phyloP scores from a whole-genome alignment of 495 filamentous ascomycete species.

The Articulospora tetracladia region DNA sequence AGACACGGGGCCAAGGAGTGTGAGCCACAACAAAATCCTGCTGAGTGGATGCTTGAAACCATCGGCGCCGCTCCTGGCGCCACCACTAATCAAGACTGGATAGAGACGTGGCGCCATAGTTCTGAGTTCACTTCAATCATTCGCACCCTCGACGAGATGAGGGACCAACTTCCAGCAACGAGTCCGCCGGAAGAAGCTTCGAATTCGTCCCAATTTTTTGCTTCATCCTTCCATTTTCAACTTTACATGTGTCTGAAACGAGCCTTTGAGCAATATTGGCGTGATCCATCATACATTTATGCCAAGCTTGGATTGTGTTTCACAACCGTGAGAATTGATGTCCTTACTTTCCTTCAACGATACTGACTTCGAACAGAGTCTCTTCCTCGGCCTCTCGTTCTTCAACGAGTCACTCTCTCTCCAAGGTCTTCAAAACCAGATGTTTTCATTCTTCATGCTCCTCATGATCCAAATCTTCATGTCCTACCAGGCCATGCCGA shows the following conservation, averaged over 20 bases:
- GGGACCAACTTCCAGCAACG: conserved; percentile 24
- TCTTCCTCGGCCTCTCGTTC: conserved; percentile 91
- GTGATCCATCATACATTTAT: conserved; percentile 82
- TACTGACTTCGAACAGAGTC: no score
- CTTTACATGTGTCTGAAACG: conserved; percentile 51
- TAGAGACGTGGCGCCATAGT: conserved; percentile 71
- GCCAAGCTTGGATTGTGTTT: conserved; percentile 58
- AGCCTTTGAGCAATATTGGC: conserved; percentile 88
- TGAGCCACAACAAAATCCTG: conserved; percentile 72
- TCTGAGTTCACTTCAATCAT: conserved; percentile 66
- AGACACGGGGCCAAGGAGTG: conserved; percentile 67
- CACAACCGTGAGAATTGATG: conserved; percentile 29
- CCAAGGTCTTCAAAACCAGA: conserved; percentile 83
- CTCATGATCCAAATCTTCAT: conserved; percentile 68
- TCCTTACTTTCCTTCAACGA: no score
- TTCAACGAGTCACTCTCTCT: conserved; percentile 64
- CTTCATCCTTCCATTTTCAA: conserved; percentile 51
- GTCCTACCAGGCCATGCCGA: conserved; percentile 80
- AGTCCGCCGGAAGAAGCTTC: conserved; percentile 32
- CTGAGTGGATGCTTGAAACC: conserved; percentile 97
- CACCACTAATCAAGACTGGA: conserved; percentile 75
- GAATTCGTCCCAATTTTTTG: no score
- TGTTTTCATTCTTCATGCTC: conserved; percentile 84
- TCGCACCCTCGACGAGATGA: conserved; percentile 64
- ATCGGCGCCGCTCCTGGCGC: conserved; percentile 83